Percentiles rank a stretch among this genome's conserved stretches.
These are phyloP conservation scores for Dillenia suffruticosa DNA, from an alignment of 164 flowering plant species.

Conservation along the genomic window DNA sequence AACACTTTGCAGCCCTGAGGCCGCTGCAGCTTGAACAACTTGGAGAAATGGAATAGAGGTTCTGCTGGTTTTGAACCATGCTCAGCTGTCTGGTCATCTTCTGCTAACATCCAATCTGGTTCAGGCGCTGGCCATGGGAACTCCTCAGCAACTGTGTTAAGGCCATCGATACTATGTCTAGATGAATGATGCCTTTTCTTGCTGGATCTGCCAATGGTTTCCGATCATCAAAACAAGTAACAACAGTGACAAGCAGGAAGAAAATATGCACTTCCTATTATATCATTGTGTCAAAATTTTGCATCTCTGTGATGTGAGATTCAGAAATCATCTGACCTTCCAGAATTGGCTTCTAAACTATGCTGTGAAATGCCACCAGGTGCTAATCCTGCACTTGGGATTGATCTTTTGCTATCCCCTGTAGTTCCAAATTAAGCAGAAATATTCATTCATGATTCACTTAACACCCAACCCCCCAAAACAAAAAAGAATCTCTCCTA, in stretches of 20 bases:
- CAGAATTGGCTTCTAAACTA: slow-evolving; percentile 40
- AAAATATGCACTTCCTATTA: no score
- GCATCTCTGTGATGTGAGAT: no score
- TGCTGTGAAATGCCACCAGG: slow-evolving; percentile 23
- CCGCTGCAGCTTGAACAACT: not conserved
- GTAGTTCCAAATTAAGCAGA: slow-evolving; percentile 9
- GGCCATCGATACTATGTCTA: slow-evolving; percentile 40
- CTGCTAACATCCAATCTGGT: slow-evolving; percentile 51
- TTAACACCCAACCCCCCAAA: no score
- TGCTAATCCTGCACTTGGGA: slow-evolving; percentile 62
- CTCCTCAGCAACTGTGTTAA: slow-evolving; percentile 75
- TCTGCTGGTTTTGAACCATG: slow-evolving; percentile 32
- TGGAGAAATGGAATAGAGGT: not conserved
- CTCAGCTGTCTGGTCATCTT: slow-evolving; percentile 40
- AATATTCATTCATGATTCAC: no score
- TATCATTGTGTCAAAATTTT: no score
- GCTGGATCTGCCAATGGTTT: slow-evolving; percentile 34
- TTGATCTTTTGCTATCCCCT: slow-evolving; percentile 47
- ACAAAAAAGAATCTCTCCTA: no score
- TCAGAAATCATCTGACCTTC: slow-evolving; percentile 40
- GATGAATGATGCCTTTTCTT: slow-evolving; percentile 46
- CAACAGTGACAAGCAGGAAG: no score
- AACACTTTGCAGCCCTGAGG: no score
- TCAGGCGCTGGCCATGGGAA: slow-evolving; percentile 29
- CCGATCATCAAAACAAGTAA: not conserved